These are phyloP conservation scores for Yarrowia yakushimensis DNA, from an alignment of 805 yeast species.

Conservation along the genomic window DNA sequence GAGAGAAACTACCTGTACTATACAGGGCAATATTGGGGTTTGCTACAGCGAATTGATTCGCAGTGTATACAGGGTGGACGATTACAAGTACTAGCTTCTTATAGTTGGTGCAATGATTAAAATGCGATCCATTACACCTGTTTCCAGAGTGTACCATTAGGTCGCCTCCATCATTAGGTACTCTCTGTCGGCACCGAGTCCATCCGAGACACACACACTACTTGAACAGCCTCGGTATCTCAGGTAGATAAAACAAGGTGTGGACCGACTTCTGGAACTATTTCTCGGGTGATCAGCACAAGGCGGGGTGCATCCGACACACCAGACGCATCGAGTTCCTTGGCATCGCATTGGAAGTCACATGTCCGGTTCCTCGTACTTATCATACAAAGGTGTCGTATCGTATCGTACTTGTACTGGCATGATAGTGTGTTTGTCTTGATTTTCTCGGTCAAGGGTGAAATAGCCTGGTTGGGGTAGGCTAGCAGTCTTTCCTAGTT, in stretches of 20 bases:
- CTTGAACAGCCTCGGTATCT: conserved; percentile 4
- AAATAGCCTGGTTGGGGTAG: too few species aligned
- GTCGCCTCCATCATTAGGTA: neutral
- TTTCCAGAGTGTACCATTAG: neutral
- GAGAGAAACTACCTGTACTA: neutral
- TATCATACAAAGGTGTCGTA: too few species aligned
- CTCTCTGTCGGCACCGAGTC: neutral
- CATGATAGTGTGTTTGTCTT: too few species aligned
- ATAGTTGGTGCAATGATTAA: neutral
- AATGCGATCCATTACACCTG: neutral
- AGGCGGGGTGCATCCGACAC: conserved; percentile 8
- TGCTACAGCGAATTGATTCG: neutral
- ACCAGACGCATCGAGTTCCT: conserved; percentile 5
- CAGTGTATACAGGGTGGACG: neutral
- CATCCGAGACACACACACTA: neutral
- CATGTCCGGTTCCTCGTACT: neutral
- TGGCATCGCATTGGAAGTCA: conserved; percentile 1
- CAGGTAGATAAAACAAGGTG: neutral
- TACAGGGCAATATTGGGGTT: neutral
- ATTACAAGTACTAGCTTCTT: neutral
- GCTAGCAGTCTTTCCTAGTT: too few species aligned
- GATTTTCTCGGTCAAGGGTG: too few species aligned
- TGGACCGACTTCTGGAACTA: conserved; percentile 6
- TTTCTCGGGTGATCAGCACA: conserved; percentile 14
- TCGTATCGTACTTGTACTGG: too few species aligned